Base-by-base conservation (phyloP, 345 rosid species). In the Odontarrhena argentea region DNA sequence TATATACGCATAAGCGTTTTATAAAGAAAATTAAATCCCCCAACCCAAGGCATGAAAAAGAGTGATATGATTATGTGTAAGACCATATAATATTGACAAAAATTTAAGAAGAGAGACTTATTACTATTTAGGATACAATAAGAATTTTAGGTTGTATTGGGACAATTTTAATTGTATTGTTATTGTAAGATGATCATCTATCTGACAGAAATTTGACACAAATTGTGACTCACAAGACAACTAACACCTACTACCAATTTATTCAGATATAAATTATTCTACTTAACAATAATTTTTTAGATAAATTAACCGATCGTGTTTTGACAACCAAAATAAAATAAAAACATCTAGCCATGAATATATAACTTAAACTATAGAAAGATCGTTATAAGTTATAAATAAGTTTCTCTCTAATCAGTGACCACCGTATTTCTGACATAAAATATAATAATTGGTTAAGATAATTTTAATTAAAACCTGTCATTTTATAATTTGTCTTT, bases 401-500 rank as follows among this genome's bases (percentile, higher is more conserved):
- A 32, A 4, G 36, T 32, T 32, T 32, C 5, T 28, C 32, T 28
- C 3, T 32, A 32, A 32, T 32, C 36, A 32, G 36, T 32, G 36
- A 32, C 45, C 32, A 37, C 28, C 49, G 28, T 46, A 40, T 48
- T 2, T 25, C 28, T 8, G 26, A 28, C 46, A 49, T 4, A 34
- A 18, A 47, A 56, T 55, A 57, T 40, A 22, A 32, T 55, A 66
- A 73, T 36, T 59, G 63, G 35, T 11, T 45, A 67, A 74, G 68
- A 74, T 74, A 59, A 73, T 25, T 66, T 66, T 42, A 2, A 59
- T 26, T 52, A 73, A 43, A 44, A 60, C 36, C 49, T 66, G 38
- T 8, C 43, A 45, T 66, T 36, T 73, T 36, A 5, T 38, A n/a
- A 37, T 59, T 73, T 67, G 72, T 60, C 59, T 35, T 49, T 49